Evolutionary conservation across 177 flowering plant genomes (phyloP).

Genomic region (Vitis hybrid): DNA sequence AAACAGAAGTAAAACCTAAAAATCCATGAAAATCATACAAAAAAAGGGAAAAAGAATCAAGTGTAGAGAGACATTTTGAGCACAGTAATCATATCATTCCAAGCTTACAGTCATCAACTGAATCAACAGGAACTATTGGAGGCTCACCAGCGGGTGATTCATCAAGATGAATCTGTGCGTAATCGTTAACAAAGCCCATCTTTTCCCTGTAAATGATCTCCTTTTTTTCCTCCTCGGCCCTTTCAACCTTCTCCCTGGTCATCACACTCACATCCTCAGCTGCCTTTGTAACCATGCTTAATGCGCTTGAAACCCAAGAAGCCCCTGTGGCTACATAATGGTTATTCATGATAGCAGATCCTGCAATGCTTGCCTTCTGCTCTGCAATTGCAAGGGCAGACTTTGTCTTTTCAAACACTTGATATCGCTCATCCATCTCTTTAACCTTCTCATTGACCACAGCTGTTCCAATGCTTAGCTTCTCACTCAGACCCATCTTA

Average conservation of each 20-base stretch:
- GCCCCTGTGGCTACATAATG: constrained; percentile 61
- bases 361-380: constrained; percentile 59
- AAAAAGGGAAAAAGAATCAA: background rate
- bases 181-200: constrained; percentile 34
- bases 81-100: constrained; percentile 27
- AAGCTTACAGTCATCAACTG: constrained; percentile 33
- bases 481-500: constrained; percentile 61
- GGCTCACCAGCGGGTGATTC: constrained; percentile 29
- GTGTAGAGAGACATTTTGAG: background rate
- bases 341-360: constrained; percentile 62
- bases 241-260: constrained; percentile 65
- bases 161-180: constrained; percentile 47
- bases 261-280: constrained; percentile 57
- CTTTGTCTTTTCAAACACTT: constrained; percentile 61
- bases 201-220: constrained; percentile 41
- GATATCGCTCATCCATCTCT: constrained; percentile 61
- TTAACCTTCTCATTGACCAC: constrained; percentile 56
- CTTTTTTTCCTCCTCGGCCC: constrained; percentile 67
- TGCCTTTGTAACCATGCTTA: constrained; percentile 51
- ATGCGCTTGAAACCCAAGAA: constrained; percentile 62
- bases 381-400: constrained; percentile 62
- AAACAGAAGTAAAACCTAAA: too few relatives aligned
- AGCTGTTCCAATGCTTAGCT: constrained; percentile 53
- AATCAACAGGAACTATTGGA: constrained; percentile 32
- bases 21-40: too few relatives aligned